phyloP scores from a whole-genome alignment of 805 yeast genomes.

The Debaryomyces hansenii region DNA sequence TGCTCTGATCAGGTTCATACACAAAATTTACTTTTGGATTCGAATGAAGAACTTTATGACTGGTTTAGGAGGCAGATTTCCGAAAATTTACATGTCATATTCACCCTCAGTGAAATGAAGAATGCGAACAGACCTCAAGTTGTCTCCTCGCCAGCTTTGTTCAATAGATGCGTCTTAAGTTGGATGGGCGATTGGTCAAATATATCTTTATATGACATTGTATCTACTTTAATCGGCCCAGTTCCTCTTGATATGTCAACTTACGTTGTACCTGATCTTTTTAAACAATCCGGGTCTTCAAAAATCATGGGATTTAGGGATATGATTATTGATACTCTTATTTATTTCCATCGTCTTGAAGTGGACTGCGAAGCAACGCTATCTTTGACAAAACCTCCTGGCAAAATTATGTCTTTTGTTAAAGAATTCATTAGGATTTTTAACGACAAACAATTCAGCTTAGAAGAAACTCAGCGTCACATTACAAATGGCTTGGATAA shows the following conservation, averaged over 20 bases:
- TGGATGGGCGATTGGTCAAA: slow-evolving; percentile 88
- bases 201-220: slow-evolving; percentile 50
- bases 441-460: slow-evolving; percentile 39
- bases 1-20: slow-evolving; percentile 58
- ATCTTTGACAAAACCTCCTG: slow-evolving; percentile 43
- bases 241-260: slow-evolving; percentile 56
- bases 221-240: slow-evolving; percentile 35
- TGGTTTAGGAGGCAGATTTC: slow-evolving; percentile 77
- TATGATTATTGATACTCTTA: slow-evolving; percentile 46
- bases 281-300: slow-evolving; percentile 8
- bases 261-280: slow-evolving; percentile 32
- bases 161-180: slow-evolving; percentile 83
- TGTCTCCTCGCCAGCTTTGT: slow-evolving; percentile 81
- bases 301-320: slow-evolving; percentile 35
- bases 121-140: slow-evolving; percentile 41
- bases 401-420: slow-evolving; percentile 53
- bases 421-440: slow-evolving; percentile 45
- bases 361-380: slow-evolving; percentile 11
- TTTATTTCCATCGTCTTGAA: slow-evolving; percentile 44
- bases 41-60: slow-evolving; percentile 64
- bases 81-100: slow-evolving; percentile 75
- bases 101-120: slow-evolving; percentile 58
- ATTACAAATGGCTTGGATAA: slow-evolving; percentile 72
- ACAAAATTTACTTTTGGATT: slow-evolving; percentile 63
- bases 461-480: slow-evolving; percentile 71